Base-by-base conservation (phyloP, 805 yeast species). In the Gaillardinia entomophila region DNA sequence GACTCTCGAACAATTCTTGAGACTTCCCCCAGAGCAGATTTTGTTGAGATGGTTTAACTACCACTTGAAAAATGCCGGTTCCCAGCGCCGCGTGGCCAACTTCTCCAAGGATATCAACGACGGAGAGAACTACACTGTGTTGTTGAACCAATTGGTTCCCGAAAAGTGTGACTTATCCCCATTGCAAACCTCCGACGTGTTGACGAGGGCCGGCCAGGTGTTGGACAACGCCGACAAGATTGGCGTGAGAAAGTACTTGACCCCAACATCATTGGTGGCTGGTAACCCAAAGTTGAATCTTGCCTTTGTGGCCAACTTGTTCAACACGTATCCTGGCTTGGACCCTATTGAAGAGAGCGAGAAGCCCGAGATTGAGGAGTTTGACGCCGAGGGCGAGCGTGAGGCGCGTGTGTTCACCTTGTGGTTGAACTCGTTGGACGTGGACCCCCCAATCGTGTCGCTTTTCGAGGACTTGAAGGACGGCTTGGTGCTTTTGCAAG, bases 371-470 rank as follows among this genome's bases (percentile, higher is more conserved):
- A 86, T 92, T 47, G 98, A 92, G 66, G 97, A 87, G 46, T 92
- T 92, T 52, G 98, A 92, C 57, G 98, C 98, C 16, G 98, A 92
- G 65, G 98, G 98, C 42, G 98, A 92, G 66, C 84, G 98, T 66
- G 98, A 92, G 66, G 98, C 98, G 3, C 77, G 98, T 60, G 98
- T 92, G 10, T 92, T 92, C 65, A 92, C 98, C 4, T 67, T 92
- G 51, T 92, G 98, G 98, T 76, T 92, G 54, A 92, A 92, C 63
- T 87, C 96, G 2, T 73, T 92, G 49, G 97, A 92, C 45, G 97
- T 92, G 12, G 92, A 89, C 42, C 97, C 97, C 17, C 85, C 96
- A 16, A 90, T 92, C 38, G 87, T 87, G 31, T 79, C 83, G 12
- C 66, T 92, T 46, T 92, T 92, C 49, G 97, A 90, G 61, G 97